phyloP scores from a whole-genome alignment of 306 rosid species.

The Inga leiocalycina region DNA sequence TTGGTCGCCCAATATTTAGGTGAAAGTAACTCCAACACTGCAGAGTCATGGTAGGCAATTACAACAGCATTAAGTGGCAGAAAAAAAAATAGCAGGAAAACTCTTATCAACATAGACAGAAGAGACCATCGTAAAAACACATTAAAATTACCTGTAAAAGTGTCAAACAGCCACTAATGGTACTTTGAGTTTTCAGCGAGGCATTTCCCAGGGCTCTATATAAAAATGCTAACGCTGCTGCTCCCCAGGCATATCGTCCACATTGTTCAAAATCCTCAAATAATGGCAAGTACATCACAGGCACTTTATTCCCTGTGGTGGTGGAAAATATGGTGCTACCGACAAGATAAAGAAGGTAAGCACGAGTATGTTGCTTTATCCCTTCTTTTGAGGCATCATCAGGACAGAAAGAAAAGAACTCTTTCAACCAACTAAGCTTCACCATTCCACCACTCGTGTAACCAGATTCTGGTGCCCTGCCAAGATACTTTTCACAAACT shows the following conservation, averaged over 20 bases:
- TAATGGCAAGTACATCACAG: slow-evolving; percentile 98
- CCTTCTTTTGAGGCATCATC: slow-evolving; percentile 74
- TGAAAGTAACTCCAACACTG: slow-evolving; percentile 99
- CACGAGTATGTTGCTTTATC: slow-evolving; percentile 89
- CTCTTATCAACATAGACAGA: not conserved
- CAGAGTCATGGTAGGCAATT: slow-evolving; percentile 29
- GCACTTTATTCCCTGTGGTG: slow-evolving; percentile 98
- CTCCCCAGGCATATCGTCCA: slow-evolving; percentile 96
- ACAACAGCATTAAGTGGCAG: slow-evolving; percentile 17
- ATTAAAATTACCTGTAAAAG: slow-evolving; percentile 73
- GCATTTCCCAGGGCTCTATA: slow-evolving; percentile 98
- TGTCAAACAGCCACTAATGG: slow-evolving; percentile 97
- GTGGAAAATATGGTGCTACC: slow-evolving; percentile 99
- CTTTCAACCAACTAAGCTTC: slow-evolving; percentile 98
- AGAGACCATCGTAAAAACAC: slow-evolving; percentile 6
- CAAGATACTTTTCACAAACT: slow-evolving; percentile 88
- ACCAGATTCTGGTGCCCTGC: slow-evolving; percentile 78
- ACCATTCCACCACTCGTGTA: slow-evolving; percentile 99
- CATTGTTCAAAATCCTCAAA: slow-evolving; percentile 80
- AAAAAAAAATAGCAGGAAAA: not conserved
- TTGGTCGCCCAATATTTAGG: slow-evolving; percentile 94
- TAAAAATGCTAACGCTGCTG: slow-evolving; percentile 86
- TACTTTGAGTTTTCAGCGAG: slow-evolving; percentile 92
- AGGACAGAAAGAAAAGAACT: slow-evolving; percentile 87
- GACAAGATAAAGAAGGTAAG: slow-evolving; percentile 95